Percentiles rank a stretch among this genome's conserved stretches.
phyloP scores from a whole-genome alignment of 352 stramenopile genomes.

The Pythium angustatum region DNA sequence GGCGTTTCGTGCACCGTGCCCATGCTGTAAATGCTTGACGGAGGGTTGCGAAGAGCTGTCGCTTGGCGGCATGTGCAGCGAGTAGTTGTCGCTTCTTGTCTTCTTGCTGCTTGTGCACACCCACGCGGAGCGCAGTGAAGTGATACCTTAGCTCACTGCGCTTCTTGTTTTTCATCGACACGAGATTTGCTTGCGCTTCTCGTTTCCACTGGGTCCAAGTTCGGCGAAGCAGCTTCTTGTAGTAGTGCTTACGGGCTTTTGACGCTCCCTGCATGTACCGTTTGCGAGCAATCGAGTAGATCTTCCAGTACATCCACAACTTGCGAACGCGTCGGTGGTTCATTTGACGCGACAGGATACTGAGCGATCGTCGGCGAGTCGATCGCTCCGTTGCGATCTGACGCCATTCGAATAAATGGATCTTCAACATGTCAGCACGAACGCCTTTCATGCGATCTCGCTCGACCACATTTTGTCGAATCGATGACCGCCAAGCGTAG shows the following conservation, averaged over 20 bases:
- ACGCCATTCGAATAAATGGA: constrained; percentile 49
- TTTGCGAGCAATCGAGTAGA: constrained; percentile 60
- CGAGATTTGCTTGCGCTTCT: constrained; percentile 41
- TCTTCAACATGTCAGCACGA: constrained; percentile 20
- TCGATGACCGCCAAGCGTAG: not conserved
- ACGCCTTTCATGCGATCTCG: not conserved
- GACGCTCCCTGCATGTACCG: constrained; percentile 71
- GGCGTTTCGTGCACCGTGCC: constrained; percentile 20
- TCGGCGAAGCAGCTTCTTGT: constrained; percentile 57
- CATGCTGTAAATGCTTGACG: constrained; percentile 30
- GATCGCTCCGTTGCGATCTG: constrained; percentile 36
- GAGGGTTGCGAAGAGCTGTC: constrained; percentile 29
- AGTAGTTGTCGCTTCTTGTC: constrained; percentile 27
- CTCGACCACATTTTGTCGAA: not conserved
- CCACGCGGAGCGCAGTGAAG: constrained; percentile 51
- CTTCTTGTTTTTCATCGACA: constrained; percentile 51
- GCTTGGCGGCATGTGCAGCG: constrained; percentile 7
- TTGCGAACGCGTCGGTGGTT: constrained; percentile 63
- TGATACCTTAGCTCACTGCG: constrained; percentile 41
- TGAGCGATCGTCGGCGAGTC: constrained; percentile 44
- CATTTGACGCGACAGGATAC: constrained; percentile 57
- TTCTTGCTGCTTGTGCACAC: constrained; percentile 29
- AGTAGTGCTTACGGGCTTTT: constrained; percentile 81
- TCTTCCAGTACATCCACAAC: constrained; percentile 80
- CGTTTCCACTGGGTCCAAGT: constrained; percentile 57